Percentiles rank a stretch among this genome's conserved stretches.
phyloP scores from a whole-genome alignment of 805 yeast genomes.

The Teunomyces stri region DNA sequence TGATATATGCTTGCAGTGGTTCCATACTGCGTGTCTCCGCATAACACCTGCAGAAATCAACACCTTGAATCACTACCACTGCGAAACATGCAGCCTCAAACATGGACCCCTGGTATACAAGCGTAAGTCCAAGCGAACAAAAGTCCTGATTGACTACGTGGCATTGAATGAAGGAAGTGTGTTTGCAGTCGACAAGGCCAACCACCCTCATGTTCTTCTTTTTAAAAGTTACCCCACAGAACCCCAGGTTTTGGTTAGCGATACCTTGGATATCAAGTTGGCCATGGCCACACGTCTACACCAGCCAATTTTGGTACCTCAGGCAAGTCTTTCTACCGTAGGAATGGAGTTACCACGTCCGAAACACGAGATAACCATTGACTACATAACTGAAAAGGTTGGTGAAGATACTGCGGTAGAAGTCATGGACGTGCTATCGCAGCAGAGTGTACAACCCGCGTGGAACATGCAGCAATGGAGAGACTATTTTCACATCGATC shows the following conservation, averaged over 20 bases:
- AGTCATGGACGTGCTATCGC: constrained; percentile 88
- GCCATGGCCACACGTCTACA: constrained; percentile 30
- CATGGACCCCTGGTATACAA: constrained; percentile 51
- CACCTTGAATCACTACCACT: constrained; percentile 51
- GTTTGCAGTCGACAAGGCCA: constrained; percentile 43
- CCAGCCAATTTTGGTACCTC: constrained; percentile 48
- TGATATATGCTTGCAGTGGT: constrained; percentile 54
- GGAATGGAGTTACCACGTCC: constrained; percentile 55
- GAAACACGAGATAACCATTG: constrained; percentile 45
- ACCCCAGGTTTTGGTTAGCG: constrained; percentile 27
- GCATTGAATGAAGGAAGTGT: constrained; percentile 75
- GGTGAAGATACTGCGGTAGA: constrained; percentile 68
- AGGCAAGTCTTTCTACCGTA: constrained; percentile 23
- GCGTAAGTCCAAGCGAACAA: constrained; percentile 54
- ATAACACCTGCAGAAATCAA: constrained; percentile 35
- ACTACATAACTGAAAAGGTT: constrained; percentile 52
- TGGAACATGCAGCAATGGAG: constrained; percentile 78
- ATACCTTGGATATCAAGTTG: constrained; percentile 34
- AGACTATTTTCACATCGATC: constrained; percentile 55
- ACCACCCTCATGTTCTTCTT: constrained; percentile 51
- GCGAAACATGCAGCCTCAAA: constrained; percentile 43
- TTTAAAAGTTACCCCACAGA: constrained; percentile 26
- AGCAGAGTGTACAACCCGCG: constrained; percentile 55
- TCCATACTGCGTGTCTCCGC: constrained; percentile 49
- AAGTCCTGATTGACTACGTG: constrained; percentile 65